A percentile compares a stretch with the other conserved stretches of the same genome.
Conservation (phyloP, 2,329 filamentous ascomycete genomes). For the Mycosphaerella sp. region DNA sequence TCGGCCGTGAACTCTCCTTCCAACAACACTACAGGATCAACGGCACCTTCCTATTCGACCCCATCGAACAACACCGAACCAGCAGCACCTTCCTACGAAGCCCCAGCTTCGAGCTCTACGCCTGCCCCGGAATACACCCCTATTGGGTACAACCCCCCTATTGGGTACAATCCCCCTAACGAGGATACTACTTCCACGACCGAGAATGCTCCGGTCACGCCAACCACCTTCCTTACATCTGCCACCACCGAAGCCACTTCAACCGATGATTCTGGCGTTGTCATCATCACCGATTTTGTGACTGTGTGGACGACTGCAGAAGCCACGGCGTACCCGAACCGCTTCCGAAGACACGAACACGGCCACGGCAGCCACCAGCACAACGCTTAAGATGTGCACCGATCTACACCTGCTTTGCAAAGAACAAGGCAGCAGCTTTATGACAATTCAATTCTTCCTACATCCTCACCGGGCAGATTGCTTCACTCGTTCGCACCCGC, state of each 20-base stretch:
- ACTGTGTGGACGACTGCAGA: conserved; percentile 26
- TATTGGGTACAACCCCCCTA: conserved; percentile 11
- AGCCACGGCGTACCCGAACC: conserved; percentile 22
- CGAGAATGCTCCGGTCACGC: conserved; percentile 12
- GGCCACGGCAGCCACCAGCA: conserved; percentile 21
- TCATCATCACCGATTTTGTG: conserved; percentile 28
- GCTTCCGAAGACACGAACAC: conserved; percentile 26
- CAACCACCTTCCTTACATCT: conserved; percentile 21
- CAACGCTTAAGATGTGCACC: conserved; percentile 5
- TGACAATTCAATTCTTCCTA: conserved; percentile 5
- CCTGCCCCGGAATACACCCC: conserved; percentile 4
- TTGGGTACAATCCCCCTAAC: conserved; percentile 13
- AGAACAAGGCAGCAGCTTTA: conserved; percentile 3
- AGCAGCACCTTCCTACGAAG: conserved; percentile 12
- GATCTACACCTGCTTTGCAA: not conserved
- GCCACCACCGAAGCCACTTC: conserved; percentile 13
- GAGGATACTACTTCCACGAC: conserved; percentile 11
- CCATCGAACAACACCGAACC: not conserved
- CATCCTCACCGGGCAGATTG: conserved; percentile 1
- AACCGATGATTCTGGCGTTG: conserved; percentile 14
- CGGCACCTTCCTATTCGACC: conserved; percentile 12
- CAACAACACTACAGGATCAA: not conserved
- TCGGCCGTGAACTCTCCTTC: conserved; percentile 6
- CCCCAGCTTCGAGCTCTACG: conserved; percentile 9
- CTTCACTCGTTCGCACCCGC: conserved; percentile 15